Evolutionary conservation across 2,329 filamentous ascomycete genomes (phyloP), one percentile per base, ranked within the genome.

Genomic region (Hypoxylon sp.): DNA sequence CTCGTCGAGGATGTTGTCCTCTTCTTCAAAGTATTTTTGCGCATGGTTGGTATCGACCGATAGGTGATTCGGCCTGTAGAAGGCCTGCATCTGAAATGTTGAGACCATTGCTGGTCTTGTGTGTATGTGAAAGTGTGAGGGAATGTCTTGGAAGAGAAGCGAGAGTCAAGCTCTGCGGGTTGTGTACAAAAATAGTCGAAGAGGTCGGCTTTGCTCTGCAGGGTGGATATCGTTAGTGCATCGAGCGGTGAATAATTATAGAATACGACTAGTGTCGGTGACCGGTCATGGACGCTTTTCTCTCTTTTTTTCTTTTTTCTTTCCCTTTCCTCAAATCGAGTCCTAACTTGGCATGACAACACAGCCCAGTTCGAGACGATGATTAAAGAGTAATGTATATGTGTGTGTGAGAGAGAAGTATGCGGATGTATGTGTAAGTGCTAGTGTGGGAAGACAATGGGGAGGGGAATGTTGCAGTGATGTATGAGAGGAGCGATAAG

Each of bases 1-100:
- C 62, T 90, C 87, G 81, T 90, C 88, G 72, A 90, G 80, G 74
- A 87, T 85, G 79, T 82, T 85, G 77, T 89, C 86, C 72, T 89
- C 87, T 68, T 89, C 87, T 65, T 89, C 87, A 75, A 87, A 88
- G 81, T 83, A 86, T 77, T 87, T 88, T 70, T 85, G 83, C 59
- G 82, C 80, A 73, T 85, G 81, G 61, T 77, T 81, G 68, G 86
- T 86, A 78, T 88, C 85, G 77, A 88, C 83, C 55, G 82, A 82
- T 76, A 87, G 77, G 71, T 82, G 80, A 68, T 81, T 79, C 75
- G 81, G 78, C 77, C 83, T 82, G 79, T 85, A 88, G 74, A 81
- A 86, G 66, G 81, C 76, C 76, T 83, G 83, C 83, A 86, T 85
- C 73, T 80, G 79, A 76, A 82, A 84, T 76, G 82, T 79, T 74